Evolutionary conservation across 2,329 filamentous ascomycete species (phyloP), one percentile per base, ranked within the genome.

Genomic region (Pestalotiopsis sp.): DNA sequence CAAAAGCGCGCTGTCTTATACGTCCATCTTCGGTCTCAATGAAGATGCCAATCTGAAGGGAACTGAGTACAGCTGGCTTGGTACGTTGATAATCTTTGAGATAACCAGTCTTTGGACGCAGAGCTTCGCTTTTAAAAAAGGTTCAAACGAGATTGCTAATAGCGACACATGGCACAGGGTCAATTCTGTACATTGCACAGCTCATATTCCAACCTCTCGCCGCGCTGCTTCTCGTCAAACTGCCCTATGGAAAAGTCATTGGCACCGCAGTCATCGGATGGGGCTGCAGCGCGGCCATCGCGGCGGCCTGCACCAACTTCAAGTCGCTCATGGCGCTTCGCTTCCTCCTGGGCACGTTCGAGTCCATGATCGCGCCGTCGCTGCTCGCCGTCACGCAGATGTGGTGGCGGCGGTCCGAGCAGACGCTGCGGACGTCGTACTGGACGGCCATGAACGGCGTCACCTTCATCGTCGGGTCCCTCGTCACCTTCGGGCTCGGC

Each of bases 391-490:
- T 88, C 2, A 88, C 85, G 0, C 84, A 86, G 68, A 86, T 86
- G 80, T 88, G 85, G 85, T 88, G 85, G 78, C 81, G 84, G 5
- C 80, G 84, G 56, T 78, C 82, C 11, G 86, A 87, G 72, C 84
- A 87, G 72, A 86, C 85, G 0, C 74, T 87, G 23, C 77, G 85
- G 11, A 81, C 84, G 3, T 82, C 81, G 4, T 82, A 84, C 67
- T 88, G 86, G 86, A 86, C 84, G 71, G 82, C 83, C 1, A 86
- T 86, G 83, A 88, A 88, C 71, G 86, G 87, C 2, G 80, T 87
- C 11, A 85, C 85, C 0, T 83, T 84, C 65, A 85, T 88, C 74
- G 80, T 87, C 36, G 86, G 87, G n/a, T 87, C 86, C 45, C 74
- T 88, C 13, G 82, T 87, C 12, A 86, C 86, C 0, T 88, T 84